These are phyloP conservation scores for Austroboletus eburneus DNA, from an alignment of 768 basidiomycete species.

Conservation along the genomic window DNA sequence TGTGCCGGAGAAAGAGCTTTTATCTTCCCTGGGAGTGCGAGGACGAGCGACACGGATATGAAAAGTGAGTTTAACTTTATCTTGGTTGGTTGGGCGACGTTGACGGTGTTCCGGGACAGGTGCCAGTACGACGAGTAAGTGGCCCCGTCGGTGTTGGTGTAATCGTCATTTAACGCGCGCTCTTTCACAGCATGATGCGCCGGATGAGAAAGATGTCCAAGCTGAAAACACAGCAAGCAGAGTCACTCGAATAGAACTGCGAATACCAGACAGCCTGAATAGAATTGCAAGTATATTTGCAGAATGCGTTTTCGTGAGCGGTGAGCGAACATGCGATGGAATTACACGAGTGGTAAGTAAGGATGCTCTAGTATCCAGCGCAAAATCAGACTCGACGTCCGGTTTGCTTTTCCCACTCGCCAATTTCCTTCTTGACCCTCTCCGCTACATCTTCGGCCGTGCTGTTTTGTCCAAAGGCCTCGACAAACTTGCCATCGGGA, in stretches of 20 bases:
- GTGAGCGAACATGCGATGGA: conserved; percentile 14
- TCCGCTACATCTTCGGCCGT: conserved; percentile 63
- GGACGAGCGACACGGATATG: conserved; percentile 80
- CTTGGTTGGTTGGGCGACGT: not conserved
- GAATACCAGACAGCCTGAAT: conserved; percentile 11
- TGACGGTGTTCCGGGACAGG: conserved; percentile 37
- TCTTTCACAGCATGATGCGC: conserved; percentile 63
- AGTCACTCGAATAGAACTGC: conserved; percentile 33
- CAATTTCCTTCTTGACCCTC: conserved; percentile 53
- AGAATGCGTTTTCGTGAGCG: conserved; percentile 11
- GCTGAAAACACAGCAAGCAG: conserved; percentile 50
- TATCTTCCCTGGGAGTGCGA: conserved; percentile 95
- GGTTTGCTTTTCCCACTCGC: conserved; percentile 36
- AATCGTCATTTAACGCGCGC: not conserved
- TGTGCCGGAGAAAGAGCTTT: conserved; percentile 70
- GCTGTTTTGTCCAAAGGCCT: conserved; percentile 89
- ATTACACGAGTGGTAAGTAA: conserved; percentile 11
- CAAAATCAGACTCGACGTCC: conserved; percentile 29
- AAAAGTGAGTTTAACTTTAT: conserved; percentile 53
- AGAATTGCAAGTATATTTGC: conserved; percentile 7
- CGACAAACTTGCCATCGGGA: conserved; percentile 88
- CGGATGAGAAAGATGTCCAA: conserved; percentile 83
- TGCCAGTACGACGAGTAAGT: conserved; percentile 95
- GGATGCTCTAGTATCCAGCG: not conserved
- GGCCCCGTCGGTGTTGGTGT: no score